Evolutionary conservation across 176 grass and related monocot genomes (phyloP), one percentile per base, ranked within the genome.

Genomic region (Eleusine coracana): DNA sequence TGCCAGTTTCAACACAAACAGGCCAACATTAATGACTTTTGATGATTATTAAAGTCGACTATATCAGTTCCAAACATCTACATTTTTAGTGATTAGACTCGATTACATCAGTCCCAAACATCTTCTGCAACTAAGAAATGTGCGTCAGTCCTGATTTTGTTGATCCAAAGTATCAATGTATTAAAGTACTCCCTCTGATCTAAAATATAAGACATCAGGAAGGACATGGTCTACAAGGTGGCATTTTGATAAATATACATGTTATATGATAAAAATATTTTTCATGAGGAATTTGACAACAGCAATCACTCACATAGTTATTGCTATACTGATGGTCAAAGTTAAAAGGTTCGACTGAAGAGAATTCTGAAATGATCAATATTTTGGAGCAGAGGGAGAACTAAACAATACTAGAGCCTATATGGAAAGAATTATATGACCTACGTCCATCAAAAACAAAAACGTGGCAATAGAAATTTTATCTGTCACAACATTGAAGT

Each of bases 1-100:
- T 70, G 66, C 74, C 52, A 70, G 34, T 18, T 11, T 38, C 5
- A 70, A 84, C 37, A n/a, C 31, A 78, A 84, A 29, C n/a, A 88
- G 25, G 73, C 21, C 21, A 15, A 4, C n/a, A 8, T 9, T 10
- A 20, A 48, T 5, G n/a, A 54, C 21, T 70, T 39, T 41, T 51
- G 41, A 60, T 67, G 29, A 78, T 28, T 39, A 78, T 28, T 39
- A 3, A 14, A 72, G 5, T 66, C 0, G 10, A 79, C 39, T 54
- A 17, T 5, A 66, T 36, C n/a, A 46, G 15, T 56, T 67, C 54
- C 17, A 77, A 42, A 46, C 10, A 71, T 71, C 51, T 15, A 17
- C 52, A 20, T 55, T 49, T 38, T 41, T 61, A 28, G 59, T 66
- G 13, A 77, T 21, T 41, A 5, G 5, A 72, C 6, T 55, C 0